Evolutionary conservation across 1,284 basidiomycete species (phyloP).

Genomic region (Ceratobasidium sp.): DNA sequence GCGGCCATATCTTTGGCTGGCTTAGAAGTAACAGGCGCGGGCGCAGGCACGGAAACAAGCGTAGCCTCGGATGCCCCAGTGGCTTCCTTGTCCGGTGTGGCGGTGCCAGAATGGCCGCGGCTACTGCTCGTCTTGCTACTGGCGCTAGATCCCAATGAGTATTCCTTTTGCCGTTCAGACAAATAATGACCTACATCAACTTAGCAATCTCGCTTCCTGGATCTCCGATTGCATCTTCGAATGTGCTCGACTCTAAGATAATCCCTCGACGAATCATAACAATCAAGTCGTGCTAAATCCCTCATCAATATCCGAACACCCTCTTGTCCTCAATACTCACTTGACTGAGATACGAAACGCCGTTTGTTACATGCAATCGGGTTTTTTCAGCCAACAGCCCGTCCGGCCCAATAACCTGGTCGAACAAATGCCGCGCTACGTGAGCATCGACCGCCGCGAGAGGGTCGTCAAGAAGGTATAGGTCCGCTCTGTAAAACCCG

Average conservation of each 20-base stretch:
- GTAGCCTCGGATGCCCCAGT: background rate
- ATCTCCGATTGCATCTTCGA: slow-evolving; percentile 72
- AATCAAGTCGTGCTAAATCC: slow-evolving; percentile 78
- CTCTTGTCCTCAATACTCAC: background rate
- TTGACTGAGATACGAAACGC: slow-evolving; percentile 78
- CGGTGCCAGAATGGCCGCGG: slow-evolving; percentile 46
- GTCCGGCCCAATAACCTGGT: slow-evolving; percentile 89
- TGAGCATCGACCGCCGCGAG: slow-evolving; percentile 78
- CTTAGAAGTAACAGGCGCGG: background rate
- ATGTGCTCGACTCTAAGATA: slow-evolving; percentile 84
- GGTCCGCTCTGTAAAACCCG: slow-evolving; percentile 63
- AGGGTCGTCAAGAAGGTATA: slow-evolving; percentile 67
- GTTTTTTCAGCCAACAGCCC: slow-evolving; percentile 89
- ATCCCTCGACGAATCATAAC: slow-evolving; percentile 86
- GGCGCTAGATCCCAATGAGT: slow-evolving; percentile 17
- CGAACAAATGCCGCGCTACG: slow-evolving; percentile 76
- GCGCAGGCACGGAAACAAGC: background rate
- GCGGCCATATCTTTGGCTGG: background rate
- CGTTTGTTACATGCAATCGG: slow-evolving; percentile 90
- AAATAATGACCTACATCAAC: slow-evolving; percentile 72
- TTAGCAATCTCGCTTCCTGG: slow-evolving; percentile 79
- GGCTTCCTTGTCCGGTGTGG: slow-evolving; percentile 55
- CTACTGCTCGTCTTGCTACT: slow-evolving; percentile 35
- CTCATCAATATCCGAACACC: background rate
- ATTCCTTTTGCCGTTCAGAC: slow-evolving; percentile 34